These are phyloP conservation scores for Cercospora sojina DNA, from an alignment of 2,329 filamentous ascomycete genomes.

Conservation along the genomic window DNA sequence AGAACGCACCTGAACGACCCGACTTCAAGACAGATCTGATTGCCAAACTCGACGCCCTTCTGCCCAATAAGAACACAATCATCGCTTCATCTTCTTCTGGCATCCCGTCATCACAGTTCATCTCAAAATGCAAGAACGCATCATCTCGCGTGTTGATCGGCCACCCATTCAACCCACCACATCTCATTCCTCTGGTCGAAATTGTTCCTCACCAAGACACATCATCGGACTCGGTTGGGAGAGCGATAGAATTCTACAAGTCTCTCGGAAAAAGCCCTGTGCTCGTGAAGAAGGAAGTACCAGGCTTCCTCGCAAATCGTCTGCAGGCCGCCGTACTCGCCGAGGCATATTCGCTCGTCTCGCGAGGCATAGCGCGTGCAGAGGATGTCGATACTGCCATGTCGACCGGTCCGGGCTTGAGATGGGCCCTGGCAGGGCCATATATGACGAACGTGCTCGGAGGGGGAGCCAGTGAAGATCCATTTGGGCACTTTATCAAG, in stretches of 20 bases:
- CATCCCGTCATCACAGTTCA: slow-evolving; percentile 17
- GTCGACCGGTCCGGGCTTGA: slow-evolving; percentile 22
- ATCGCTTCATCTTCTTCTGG: slow-evolving; percentile 37
- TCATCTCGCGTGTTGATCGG: slow-evolving; percentile 45
- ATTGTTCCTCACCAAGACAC: slow-evolving; percentile 44
- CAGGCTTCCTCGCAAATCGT: slow-evolving; percentile 49
- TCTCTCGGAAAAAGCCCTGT: slow-evolving; percentile 45
- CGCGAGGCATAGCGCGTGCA: slow-evolving; percentile 36
- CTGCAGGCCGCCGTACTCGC: slow-evolving; percentile 44
- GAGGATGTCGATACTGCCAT: slow-evolving; percentile 33
- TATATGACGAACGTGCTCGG: slow-evolving; percentile 35
- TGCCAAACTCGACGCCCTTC: slow-evolving; percentile 36
- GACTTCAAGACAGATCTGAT: slow-evolving; percentile 44
- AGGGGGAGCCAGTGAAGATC: slow-evolving; percentile 15
- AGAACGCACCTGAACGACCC: slow-evolving; percentile 38
- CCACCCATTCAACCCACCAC: slow-evolving; percentile 53
- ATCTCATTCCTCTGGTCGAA: slow-evolving; percentile 51
- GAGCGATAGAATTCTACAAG: slow-evolving; percentile 43
- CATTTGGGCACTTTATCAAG: slow-evolving; percentile 18
- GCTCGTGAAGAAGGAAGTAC: slow-evolving; percentile 43
- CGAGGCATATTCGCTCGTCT: slow-evolving; percentile 41
- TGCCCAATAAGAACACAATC: slow-evolving; percentile 36
- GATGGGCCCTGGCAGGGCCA: slow-evolving; percentile 26
- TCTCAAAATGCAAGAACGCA: slow-evolving; percentile 25
- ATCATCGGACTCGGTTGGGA: slow-evolving; percentile 24